Evolutionary conservation across 2,329 filamentous ascomycete genomes (phyloP).

Genomic region (Aotearoamyces nothofagi): DNA sequence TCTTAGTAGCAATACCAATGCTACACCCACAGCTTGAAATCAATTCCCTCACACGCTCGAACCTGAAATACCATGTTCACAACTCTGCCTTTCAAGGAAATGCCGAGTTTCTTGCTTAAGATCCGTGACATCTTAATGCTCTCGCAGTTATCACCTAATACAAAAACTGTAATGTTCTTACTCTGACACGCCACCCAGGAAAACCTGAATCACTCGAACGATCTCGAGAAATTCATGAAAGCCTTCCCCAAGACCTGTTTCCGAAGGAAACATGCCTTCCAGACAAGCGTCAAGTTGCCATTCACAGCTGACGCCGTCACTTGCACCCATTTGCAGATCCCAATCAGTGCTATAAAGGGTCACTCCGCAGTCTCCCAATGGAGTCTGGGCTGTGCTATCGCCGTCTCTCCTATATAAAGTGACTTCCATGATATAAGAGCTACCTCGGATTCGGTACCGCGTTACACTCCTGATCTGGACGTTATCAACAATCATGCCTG

Average conservation of each 20-base stretch:
- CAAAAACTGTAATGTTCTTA: too few species aligned
- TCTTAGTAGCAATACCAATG: slow-evolving; percentile 27
- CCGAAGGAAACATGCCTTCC: slow-evolving; percentile 8
- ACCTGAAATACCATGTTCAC: too few species aligned
- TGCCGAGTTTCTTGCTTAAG: too few species aligned
- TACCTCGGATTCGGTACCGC: slow-evolving; percentile 10
- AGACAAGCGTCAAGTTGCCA: slow-evolving; percentile 9
- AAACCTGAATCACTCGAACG: background rate
- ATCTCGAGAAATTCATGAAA: slow-evolving; percentile 1
- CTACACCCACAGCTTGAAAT: too few species aligned
- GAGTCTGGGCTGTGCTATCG: slow-evolving; percentile 8
- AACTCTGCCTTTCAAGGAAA: too few species aligned
- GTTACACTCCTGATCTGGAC: slow-evolving; percentile 13
- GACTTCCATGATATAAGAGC: slow-evolving; percentile 15
- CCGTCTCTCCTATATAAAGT: slow-evolving; percentile 13
- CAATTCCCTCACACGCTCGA: too few species aligned
- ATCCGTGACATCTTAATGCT: too few species aligned
- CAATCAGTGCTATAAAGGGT: slow-evolving; percentile 16
- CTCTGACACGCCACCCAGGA: background rate
- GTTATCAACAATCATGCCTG: slow-evolving; percentile 8
- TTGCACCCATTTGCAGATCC: slow-evolving; percentile 5
- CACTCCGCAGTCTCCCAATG: slow-evolving; percentile 11
- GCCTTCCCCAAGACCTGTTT: background rate
- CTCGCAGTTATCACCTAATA: too few species aligned
- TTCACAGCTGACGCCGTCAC: background rate